Base-by-base conservation (phyloP, 2,329 filamentous ascomycete species). In the Pseudocercospora crystallina region DNA sequence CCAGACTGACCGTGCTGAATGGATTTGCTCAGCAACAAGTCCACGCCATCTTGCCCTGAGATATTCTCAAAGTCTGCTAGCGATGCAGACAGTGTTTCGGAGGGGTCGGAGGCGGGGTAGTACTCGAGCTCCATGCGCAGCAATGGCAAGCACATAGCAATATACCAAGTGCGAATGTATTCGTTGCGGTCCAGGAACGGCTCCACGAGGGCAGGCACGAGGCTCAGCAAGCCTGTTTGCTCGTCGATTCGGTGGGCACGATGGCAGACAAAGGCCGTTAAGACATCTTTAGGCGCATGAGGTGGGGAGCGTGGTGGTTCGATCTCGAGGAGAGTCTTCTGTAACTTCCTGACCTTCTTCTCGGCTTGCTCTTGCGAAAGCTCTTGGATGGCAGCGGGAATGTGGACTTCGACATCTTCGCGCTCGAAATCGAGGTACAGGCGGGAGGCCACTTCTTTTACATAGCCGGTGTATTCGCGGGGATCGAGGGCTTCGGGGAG, bases 401-500 rank as follows among this genome's bases (percentile, higher is more conserved):
- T 69, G 63, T 89, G 83, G 39, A 88, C 65, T 10, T 65, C 43
- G 8, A 65, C 64, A 12, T 78, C 72, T 36, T 72, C 62, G 17
- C 73, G 65, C 61, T 73, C 67, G 35, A 53, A 47, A 34, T 69
- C 63, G 26, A 73, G 68, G 35, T 80, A 72, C 14, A 77, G 69
- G 44, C 73, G 74, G 4, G 72, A 71, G 35, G 74, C 76, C 53
- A 90, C 71, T 45, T 82, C 77, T 60, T 79, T 70, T 13, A 90
- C 64, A 44, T 89, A 80, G 11, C 73, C 73, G 13, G 81, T 73
- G 65, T 91, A 91, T 39, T 75, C 67, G n/a, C 70, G 71, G 5
- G 89, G 83, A 5, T 80, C 80, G 5, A 83, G 65, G 37, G 80
- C 85, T 69, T 92, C 88, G 20, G 90, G 89, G 1, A 95, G 77